Conservation (phyloP, 495 filamentous ascomycete genomes). For the Podospora pseudocomata region DNA sequence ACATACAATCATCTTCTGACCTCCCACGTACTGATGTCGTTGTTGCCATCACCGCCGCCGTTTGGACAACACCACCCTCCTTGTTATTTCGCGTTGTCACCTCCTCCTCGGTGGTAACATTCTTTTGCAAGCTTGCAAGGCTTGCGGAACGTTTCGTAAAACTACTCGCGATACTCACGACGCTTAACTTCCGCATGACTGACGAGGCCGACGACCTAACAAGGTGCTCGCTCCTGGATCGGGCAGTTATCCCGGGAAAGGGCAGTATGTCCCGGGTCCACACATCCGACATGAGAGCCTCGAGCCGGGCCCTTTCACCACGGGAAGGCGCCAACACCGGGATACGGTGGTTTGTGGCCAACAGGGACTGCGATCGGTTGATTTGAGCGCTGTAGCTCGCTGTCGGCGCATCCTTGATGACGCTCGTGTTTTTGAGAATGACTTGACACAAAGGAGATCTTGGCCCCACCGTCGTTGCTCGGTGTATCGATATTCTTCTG, state of each 20-base stretch:
- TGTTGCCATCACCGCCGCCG: not conserved
- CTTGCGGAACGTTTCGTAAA: conserved; percentile 58
- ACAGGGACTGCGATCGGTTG: conserved; percentile 67
- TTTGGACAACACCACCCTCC: conserved; percentile 1
- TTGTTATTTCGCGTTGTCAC: not conserved
- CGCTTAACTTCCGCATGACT: conserved; percentile 80
- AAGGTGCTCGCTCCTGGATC: conserved; percentile 58
- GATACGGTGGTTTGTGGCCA: conserved; percentile 57
- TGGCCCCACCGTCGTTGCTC: conserved; percentile 63
- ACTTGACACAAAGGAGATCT: conserved; percentile 64
- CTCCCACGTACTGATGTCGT: not conserved
- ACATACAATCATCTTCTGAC: conserved; percentile 14
- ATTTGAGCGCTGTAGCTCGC: conserved; percentile 47
- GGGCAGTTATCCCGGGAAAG: conserved; percentile 75
- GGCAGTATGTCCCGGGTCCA: conserved; percentile 83
- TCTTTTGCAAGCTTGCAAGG: conserved; percentile 27
- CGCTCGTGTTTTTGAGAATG: conserved; percentile 86
- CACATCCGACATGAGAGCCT: conserved; percentile 68
- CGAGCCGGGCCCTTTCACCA: conserved; percentile 71
- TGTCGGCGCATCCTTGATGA: conserved; percentile 51
- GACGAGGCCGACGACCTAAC: conserved; percentile 69
- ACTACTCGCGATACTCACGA: conserved; percentile 61
- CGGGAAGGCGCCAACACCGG: conserved; percentile 65
- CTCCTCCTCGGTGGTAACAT: conserved; percentile 16
- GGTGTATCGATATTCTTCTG: conserved; percentile 76